Percentiles rank a stretch among this genome's conserved stretches.
Evolutionary conservation across 352 stramenopile genomes (phyloP).

Genomic region (Globisporangium radiosum): DNA sequence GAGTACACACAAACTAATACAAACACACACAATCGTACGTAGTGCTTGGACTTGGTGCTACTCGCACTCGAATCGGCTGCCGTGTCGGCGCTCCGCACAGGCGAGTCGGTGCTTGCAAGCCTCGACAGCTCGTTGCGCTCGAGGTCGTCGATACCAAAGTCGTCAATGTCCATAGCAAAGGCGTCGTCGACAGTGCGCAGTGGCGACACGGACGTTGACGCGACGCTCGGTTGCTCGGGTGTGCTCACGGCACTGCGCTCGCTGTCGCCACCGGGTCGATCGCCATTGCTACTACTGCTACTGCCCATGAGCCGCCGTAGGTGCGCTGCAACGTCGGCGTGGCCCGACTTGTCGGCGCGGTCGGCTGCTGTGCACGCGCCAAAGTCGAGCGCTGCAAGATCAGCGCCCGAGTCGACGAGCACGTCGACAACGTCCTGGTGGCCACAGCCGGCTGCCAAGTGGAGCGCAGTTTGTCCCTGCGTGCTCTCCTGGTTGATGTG

Average conservation of each 20-base stretch:
- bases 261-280: neutral
- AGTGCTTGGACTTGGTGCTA: slow-evolving; percentile 33
- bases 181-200: slow-evolving; percentile 2
- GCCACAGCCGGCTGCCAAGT: slow-evolving; percentile 74
- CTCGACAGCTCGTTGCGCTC: slow-evolving; percentile 12
- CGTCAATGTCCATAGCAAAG: slow-evolving; percentile 45
- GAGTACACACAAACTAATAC: neutral
- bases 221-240: neutral
- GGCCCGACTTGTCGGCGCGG: slow-evolving; percentile 71
- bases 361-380: slow-evolving; percentile 65
- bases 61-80: slow-evolving; percentile 10
- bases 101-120: slow-evolving; percentile 13
- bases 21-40: slow-evolving; percentile 28
- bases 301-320: slow-evolving; percentile 38
- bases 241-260: neutral
- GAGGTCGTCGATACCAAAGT: slow-evolving; percentile 13
- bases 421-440: slow-evolving; percentile 58
- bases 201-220: neutral
- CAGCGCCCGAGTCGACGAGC: slow-evolving; percentile 51
- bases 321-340: slow-evolving; percentile 35
- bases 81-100: slow-evolving; percentile 26
- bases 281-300: neutral
- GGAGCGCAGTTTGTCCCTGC: slow-evolving; percentile 76
- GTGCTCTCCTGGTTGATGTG: slow-evolving; percentile 83
- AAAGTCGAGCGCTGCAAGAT: slow-evolving; percentile 62